Conservation (phyloP, 2,329 filamentous ascomycete genomes). For the Fusarium temperatum region DNA sequence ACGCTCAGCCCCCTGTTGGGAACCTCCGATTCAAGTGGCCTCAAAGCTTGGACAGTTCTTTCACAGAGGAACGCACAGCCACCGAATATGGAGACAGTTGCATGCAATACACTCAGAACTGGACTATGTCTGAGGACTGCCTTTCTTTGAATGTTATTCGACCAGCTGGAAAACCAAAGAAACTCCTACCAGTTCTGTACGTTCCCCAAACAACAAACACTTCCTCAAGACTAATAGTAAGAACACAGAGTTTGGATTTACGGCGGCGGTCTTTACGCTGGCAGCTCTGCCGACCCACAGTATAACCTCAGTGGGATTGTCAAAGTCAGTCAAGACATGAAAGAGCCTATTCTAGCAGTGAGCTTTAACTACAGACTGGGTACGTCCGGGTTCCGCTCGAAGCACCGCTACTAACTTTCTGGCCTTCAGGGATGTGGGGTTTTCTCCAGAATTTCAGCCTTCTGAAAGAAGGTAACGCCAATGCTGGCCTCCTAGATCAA, state of each 20-base stretch:
- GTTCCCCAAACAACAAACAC: not conserved
- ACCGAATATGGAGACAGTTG: conserved; percentile 56
- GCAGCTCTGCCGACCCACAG: conserved; percentile 60
- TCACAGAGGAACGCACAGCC: conserved; percentile 50
- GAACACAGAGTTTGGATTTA: conserved; percentile 62
- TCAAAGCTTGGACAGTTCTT: conserved; percentile 44
- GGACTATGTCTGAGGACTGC: conserved; percentile 60
- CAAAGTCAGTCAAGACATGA: conserved; percentile 59
- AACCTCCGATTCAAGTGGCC: conserved; percentile 50
- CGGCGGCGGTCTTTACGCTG: conserved; percentile 62
- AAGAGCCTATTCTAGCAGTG: conserved; percentile 63
- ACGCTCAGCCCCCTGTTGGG: conserved; percentile 50
- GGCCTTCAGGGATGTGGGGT: conserved; percentile 53
- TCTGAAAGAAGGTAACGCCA: conserved; percentile 53
- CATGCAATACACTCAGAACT: conserved; percentile 55
- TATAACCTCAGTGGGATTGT: conserved; percentile 51
- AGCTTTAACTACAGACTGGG: conserved; percentile 64
- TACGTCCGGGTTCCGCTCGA: not conserved
- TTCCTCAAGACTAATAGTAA: not conserved
- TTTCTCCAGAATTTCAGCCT: conserved; percentile 60
- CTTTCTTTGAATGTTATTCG: conserved; percentile 54
- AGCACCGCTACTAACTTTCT: not conserved
- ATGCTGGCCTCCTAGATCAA: conserved; percentile 61
- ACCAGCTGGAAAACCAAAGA: conserved; percentile 45
- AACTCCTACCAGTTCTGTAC: conserved; percentile 50